Conservation (phyloP, 352 stramenopile genomes). For the Phytophthora citricola region DNA sequence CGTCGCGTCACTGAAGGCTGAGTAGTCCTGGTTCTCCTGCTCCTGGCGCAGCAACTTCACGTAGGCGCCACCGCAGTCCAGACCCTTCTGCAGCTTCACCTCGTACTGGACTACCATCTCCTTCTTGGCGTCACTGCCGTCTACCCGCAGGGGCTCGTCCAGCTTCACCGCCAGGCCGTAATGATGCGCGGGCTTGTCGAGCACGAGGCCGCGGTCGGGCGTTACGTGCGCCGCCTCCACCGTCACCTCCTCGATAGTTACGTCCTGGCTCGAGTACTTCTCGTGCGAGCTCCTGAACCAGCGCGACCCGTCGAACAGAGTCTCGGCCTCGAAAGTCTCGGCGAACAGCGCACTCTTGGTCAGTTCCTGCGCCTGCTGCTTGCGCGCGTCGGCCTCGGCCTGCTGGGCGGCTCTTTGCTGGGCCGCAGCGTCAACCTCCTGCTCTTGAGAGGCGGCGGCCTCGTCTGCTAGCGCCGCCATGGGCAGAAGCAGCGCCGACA, state of each 20-base stretch:
- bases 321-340: slow-evolving; percentile 78
- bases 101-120: slow-evolving; percentile 96
- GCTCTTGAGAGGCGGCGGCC: slow-evolving; percentile 2
- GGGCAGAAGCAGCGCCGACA: slow-evolving; percentile 53
- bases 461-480: slow-evolving; percentile 29
- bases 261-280: slow-evolving; percentile 82
- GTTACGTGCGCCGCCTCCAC: slow-evolving; percentile 58
- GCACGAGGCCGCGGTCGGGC: slow-evolving; percentile 74
- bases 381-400: slow-evolving; percentile 20
- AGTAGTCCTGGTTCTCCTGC: slow-evolving; percentile 51
- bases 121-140: slow-evolving; percentile 73
- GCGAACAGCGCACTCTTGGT: slow-evolving; percentile 66
- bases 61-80: slow-evolving; percentile 94
- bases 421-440: slow-evolving; percentile 19
- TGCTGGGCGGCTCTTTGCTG: slow-evolving; percentile 8
- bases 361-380: slow-evolving; percentile 60
- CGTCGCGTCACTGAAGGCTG: slow-evolving; percentile 81
- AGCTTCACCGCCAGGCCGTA: slow-evolving; percentile 85
- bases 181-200: slow-evolving; percentile 75
- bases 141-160: slow-evolving; percentile 65
- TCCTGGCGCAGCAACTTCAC: slow-evolving; percentile 92
- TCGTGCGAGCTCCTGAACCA: slow-evolving; percentile 88
- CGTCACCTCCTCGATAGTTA: slow-evolving; percentile 71
- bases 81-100: slow-evolving; percentile 91
- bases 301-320: slow-evolving; percentile 65